phyloP scores from a whole-genome alignment of 148 eudicot genomes.

The Gaultheria prostrata region DNA sequence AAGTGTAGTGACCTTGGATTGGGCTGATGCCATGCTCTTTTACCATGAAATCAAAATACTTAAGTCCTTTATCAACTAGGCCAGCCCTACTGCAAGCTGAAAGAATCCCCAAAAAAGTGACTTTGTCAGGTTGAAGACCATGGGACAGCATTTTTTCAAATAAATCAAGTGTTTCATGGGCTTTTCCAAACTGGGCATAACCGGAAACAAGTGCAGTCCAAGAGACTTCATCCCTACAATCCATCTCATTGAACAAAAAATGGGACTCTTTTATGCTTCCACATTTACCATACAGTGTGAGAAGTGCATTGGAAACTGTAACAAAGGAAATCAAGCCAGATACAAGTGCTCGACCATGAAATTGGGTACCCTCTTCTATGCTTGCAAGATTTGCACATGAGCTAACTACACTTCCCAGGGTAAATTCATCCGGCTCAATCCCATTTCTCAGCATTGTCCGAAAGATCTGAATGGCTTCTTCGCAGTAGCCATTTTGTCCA shows the following conservation, averaged over 20 bases:
- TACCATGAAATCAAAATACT: slow-evolving; percentile 67
- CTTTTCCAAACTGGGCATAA: slow-evolving; percentile 82
- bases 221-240: slow-evolving; percentile 64
- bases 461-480: slow-evolving; percentile 64
- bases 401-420: slow-evolving; percentile 81
- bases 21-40: slow-evolving; percentile 56
- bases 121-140: slow-evolving; percentile 77
- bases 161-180: slow-evolving; percentile 62
- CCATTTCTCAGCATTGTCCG: slow-evolving; percentile 56
- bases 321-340: slow-evolving; percentile 62
- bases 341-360: slow-evolving; percentile 68
- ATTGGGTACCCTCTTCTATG: slow-evolving; percentile 86
- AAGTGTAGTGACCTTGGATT: slow-evolving; percentile 74
- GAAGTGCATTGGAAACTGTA: slow-evolving; percentile 84
- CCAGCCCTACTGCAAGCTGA: slow-evolving; percentile 98
- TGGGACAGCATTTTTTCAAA: slow-evolving; percentile 74
- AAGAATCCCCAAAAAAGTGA: slow-evolving; percentile 75
- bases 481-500: slow-evolving; percentile 70
- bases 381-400: slow-evolving; percentile 77
- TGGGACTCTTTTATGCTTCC: slow-evolving; percentile 75
- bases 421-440: slow-evolving; percentile 62
- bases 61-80: slow-evolving; percentile 71
- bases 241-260: slow-evolving; percentile 66
- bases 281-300: slow-evolving; percentile 89
- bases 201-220: slow-evolving; percentile 55